phyloP scores from a whole-genome alignment of 2,329 filamentous ascomycete genomes.

The Colletotrichum destructivum region DNA sequence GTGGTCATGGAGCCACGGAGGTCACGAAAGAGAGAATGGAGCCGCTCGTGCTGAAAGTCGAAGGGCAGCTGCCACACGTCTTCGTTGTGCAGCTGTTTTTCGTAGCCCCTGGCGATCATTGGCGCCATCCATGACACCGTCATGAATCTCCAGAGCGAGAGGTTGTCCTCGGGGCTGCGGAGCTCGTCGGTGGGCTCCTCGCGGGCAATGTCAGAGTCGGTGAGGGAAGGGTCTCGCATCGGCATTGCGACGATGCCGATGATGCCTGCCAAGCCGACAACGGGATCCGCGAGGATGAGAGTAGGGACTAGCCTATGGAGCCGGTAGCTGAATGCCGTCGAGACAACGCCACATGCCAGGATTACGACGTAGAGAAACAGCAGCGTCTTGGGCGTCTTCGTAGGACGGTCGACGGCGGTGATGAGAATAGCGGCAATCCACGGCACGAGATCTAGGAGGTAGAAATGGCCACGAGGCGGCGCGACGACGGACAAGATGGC shows the following conservation, averaged over 20 bases:
- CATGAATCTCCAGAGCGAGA: conserved; percentile 88
- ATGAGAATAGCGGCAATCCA: conserved; percentile 58
- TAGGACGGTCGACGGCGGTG: conserved; percentile 56
- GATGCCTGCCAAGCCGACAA: conserved; percentile 47
- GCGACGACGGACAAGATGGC: conserved; percentile 51
- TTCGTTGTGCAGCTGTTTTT: conserved; percentile 78
- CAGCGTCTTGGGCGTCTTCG: conserved; percentile 58
- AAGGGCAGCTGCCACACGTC: conserved; percentile 87
- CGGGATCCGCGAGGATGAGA: conserved; percentile 45
- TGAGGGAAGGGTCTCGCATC: conserved; percentile 72
- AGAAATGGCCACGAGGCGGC: conserved; percentile 46
- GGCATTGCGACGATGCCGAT: conserved; percentile 74
- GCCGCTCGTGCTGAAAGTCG: conserved; percentile 84
- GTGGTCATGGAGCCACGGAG: conserved; percentile 80
- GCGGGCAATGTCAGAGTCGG: conserved; percentile 70
- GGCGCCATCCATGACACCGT: conserved; percentile 87
- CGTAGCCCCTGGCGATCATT: conserved; percentile 76
- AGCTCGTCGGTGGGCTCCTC: conserved; percentile 71
- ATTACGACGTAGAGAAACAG: conserved; percentile 57
- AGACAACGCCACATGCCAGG: conserved; percentile 49
- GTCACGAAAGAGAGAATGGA: conserved; percentile 82
- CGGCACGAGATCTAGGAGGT: conserved; percentile 55
- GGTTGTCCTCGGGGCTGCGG: conserved; percentile 83
- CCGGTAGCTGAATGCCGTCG: conserved; percentile 48
- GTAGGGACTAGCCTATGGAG: conserved; percentile 43